phyloP scores from a whole-genome alignment of 2,329 filamentous ascomycete species.

The Trichoderma semiorbis region DNA sequence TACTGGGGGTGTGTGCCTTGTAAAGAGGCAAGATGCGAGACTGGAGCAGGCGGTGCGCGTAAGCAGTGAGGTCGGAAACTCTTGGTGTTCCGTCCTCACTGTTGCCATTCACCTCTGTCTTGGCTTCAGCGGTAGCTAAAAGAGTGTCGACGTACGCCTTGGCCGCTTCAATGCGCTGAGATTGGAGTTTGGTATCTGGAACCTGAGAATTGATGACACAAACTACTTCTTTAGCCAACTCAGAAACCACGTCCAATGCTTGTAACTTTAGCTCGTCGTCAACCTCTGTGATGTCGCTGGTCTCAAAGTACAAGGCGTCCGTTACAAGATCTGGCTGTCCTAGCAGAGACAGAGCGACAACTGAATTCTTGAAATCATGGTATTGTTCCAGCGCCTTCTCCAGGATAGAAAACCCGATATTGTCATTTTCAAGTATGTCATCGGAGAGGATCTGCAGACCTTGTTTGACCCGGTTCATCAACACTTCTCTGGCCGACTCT shows the following conservation, averaged over 20 bases:
- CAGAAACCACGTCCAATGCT: neutral
- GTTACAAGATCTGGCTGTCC: neutral
- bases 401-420: neutral
- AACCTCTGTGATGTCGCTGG: neutral
- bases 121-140: neutral
- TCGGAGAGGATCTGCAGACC: neutral
- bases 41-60: neutral
- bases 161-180: neutral
- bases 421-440: neutral
- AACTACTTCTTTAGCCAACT: neutral
- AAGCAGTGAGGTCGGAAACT: neutral
- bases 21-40: neutral
- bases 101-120: neutral
- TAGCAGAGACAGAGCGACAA: neutral
- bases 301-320: neutral
- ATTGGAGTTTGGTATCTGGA: neutral
- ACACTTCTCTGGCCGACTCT: neutral
- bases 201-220: neutral
- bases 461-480: neutral
- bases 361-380: neutral
- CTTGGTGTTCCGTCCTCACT: neutral
- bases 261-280: neutral
- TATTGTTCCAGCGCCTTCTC: neutral
- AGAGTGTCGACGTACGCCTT: neutral
- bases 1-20: neutral